Percentiles rank a stretch among this genome's conserved stretches.
Conservation (phyloP, 352 stramenopile genomes). For the Phytopythium mirpurense region DNA sequence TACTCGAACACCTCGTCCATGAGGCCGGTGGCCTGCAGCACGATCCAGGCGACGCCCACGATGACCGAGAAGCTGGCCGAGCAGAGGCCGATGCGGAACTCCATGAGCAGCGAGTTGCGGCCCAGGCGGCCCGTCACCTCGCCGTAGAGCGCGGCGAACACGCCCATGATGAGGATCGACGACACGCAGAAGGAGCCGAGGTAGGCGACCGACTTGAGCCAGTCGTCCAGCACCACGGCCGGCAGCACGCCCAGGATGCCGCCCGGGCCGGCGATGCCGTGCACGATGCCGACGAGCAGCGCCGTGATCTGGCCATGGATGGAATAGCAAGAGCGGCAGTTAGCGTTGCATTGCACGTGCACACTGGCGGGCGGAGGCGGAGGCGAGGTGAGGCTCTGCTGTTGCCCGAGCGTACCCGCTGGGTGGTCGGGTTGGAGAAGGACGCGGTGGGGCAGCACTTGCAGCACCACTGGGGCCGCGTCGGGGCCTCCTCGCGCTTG, state of each 20-base stretch:
- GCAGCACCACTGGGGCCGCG: conserved; percentile 6
- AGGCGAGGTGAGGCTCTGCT: too few species aligned
- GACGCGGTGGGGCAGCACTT: conserved; percentile 27
- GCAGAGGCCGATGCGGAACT: conserved; percentile 70
- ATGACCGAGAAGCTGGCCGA: conserved; percentile 65
- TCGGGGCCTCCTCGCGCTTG: not conserved
- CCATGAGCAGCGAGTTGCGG: conserved; percentile 43
- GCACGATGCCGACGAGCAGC: conserved; percentile 74
- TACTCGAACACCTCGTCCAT: conserved; percentile 73
- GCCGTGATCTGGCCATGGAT: conserved; percentile 46
- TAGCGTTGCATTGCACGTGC: too few species aligned
- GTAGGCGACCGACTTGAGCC: conserved; percentile 70
- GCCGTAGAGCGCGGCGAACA: conserved; percentile 85
- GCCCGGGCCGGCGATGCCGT: conserved; percentile 68
- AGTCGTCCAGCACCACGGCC: conserved; percentile 68
- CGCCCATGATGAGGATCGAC: conserved; percentile 89
- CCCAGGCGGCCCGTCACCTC: conserved; percentile 53
- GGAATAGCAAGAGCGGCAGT: conserved; percentile 6
- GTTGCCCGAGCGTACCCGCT: conserved; percentile 21
- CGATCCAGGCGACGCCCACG: conserved; percentile 75
- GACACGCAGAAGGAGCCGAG: conserved; percentile 85
- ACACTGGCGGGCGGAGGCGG: too few species aligned
- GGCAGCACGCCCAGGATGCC: conserved; percentile 81
- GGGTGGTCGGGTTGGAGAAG: conserved; percentile 48
- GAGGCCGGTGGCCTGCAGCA: conserved; percentile 57